Base-by-base conservation (phyloP, 1,284 basidiomycete genomes). In the Naganishia liquefaciens region DNA sequence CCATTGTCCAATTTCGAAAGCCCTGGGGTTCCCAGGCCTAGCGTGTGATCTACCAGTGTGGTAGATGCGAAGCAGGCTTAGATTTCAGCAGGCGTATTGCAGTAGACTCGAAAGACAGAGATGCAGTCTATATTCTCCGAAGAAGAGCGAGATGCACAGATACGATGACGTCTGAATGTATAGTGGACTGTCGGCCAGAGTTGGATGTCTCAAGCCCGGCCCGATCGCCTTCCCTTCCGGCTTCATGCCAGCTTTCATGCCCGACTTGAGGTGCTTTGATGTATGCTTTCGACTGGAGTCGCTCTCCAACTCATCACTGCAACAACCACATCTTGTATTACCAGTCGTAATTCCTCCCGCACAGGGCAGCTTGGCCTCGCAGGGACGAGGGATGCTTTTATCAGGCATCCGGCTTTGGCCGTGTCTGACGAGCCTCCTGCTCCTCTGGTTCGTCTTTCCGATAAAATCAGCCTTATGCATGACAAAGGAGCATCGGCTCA, bases 401-500 rank as follows among this genome's bases (percentile, higher is more conserved):
- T 10, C 57, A 25, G 11, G 28, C 37, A 17, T 33, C 46, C 57
- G 46, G 46, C 46, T 50, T 11, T 49, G 57, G 57, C 33, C 57
- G 37, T 49, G 55, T 39, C 42, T 47, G 19, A 37, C n/a, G 13
- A 43, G 27, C 44, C n/a, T 47, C 23, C 50, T 62, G 30, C 27
- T 62, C 50, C 30, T 62, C 15, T 62, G 60, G 49, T 42, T 27
- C 40, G 25, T 53, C 39, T 52, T 23, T 2, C 42, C 53, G 28
- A 50, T 64, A 21, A 49, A 54, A 52, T 39, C 40, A 30, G 61
- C 28, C n/a, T 19, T 2, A n/a, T 62, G 61, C 19, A 53, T 63
- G 54, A 62, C 30, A n/a, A 63, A 57, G 23, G 51, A 55, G 51
- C 52, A 62, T 46, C 54, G 55, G n/a, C 23, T 51, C 17, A 43